Evolutionary conservation across 225 moss, liverwort and hornwort species (phyloP).

Genomic region (Rhytidiadelphus loreus): DNA sequence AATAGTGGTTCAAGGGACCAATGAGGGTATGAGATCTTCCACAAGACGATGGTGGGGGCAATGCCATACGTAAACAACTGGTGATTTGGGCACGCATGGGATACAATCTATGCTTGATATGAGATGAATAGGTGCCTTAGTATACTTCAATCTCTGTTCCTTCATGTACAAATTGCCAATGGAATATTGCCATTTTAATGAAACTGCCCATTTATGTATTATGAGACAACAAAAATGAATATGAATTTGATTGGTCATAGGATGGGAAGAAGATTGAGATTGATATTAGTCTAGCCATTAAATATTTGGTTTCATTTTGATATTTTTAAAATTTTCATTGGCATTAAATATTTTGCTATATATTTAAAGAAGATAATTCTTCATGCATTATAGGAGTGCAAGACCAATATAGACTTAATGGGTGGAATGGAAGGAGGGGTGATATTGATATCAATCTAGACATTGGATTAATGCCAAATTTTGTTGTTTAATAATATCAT

Average conservation of each 20-base stretch:
- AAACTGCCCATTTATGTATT: too few species aligned
- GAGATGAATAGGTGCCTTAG: too few species aligned
- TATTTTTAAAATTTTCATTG: neutral
- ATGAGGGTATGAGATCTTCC: too few species aligned
- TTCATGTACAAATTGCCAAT: too few species aligned
- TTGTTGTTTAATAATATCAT: neutral
- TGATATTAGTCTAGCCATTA: neutral
- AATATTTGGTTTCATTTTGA: neutral
- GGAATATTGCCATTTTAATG: too few species aligned
- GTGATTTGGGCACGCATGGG: too few species aligned
- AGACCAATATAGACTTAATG: neutral
- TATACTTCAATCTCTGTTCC: too few species aligned
- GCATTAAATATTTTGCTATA: neutral
- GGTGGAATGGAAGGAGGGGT: neutral
- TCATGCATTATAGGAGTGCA: neutral
- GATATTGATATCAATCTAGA: neutral
- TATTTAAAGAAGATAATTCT: neutral
- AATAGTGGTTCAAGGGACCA: too few species aligned
- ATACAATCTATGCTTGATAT: too few species aligned
- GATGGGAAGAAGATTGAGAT: neutral
- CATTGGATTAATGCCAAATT: neutral
- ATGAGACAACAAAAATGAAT: neutral
- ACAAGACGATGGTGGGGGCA: too few species aligned
- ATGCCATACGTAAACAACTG: too few species aligned
- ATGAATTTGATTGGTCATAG: neutral